Evolutionary conservation across 768 basidiomycete genomes (phyloP), one percentile per base, ranked within the genome.

Genomic region (Kwoniella mangroviensis): DNA sequence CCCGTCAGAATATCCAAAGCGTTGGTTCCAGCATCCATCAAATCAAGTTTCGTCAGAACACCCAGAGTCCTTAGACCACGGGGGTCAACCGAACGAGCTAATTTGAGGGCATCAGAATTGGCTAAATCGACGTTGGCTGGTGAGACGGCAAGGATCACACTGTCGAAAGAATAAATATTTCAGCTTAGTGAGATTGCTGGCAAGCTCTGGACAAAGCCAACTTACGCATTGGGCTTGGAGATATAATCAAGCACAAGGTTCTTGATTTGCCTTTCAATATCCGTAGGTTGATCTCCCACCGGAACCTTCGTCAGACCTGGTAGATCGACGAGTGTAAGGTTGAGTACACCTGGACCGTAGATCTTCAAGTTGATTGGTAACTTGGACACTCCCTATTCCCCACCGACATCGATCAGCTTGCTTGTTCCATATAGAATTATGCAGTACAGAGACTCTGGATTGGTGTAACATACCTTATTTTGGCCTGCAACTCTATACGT

Each of bases 1-100:
- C 97, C 97, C 0, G 93, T 98, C 45, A 98, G 88, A 74, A 98
- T 90, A 83, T 99, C 96, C 43, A 95, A 85, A 22, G 97, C 97
- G 82, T 99, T 98, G 43, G 97, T 99, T 34, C 97, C 97, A 6
- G 95, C 95, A 78, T 98, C 97, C 97, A 99, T 99, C 56, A 99
- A 87, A 84, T 99, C 97, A 42, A 98, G 88, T 84, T 99, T 99
- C 15, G 96, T 96, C 61, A 99, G 86, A 21, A 99, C 92, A 61
- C 97, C 97, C 66, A 98, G 93, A 13, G 97, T 99, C 40, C 97
- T 89, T 40, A 97, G 89, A 12, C 96, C 95, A 83, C 97, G 93
- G 0, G 96, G 92, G 78, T 99, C 97, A 57, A 98, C 94, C 12
- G 90, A 89, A 55, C 97, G 91, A 12, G 96, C 97, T 43, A 99